A percentile compares a stretch with the other conserved stretches of the same genome.
Evolutionary conservation across 331 rosid species (phyloP).

Genomic region (Spiraea crenata): DNA sequence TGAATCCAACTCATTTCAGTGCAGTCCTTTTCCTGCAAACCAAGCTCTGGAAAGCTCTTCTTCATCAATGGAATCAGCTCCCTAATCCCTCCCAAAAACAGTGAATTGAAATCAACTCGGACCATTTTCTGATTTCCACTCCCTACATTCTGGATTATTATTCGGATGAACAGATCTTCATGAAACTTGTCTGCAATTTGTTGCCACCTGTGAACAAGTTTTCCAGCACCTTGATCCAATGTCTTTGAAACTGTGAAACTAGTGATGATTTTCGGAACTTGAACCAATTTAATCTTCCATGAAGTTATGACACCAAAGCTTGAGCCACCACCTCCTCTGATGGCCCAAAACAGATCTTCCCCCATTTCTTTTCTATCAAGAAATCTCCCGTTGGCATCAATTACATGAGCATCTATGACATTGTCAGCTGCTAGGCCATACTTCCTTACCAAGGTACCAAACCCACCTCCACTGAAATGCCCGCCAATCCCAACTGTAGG

Average conservation of each 20-base stretch:
- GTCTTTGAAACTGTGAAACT: constrained; percentile 27
- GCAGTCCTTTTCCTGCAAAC: constrained; percentile 35
- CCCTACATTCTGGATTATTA: constrained; percentile 23
- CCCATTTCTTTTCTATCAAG: constrained; percentile 44
- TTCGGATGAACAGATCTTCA: constrained; percentile 43
- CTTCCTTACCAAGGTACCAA: constrained; percentile 45
- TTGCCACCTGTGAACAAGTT: constrained; percentile 51
- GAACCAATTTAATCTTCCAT: constrained; percentile 45
- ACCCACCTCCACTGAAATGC: constrained; percentile 54
- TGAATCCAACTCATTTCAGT: constrained; percentile 55
- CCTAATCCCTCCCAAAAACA: constrained; percentile 36
- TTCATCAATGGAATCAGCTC: constrained; percentile 39
- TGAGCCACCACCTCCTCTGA: constrained; percentile 60
- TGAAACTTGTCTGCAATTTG: constrained; percentile 33
- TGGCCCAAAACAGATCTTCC: constrained; percentile 60
- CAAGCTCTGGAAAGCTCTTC: constrained; percentile 37
- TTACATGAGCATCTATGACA: constrained; percentile 39
- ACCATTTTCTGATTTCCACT: constrained; percentile 20
- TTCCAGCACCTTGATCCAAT: constrained; percentile 28
- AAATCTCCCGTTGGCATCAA: constrained; percentile 38
- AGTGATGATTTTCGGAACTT: constrained; percentile 37
- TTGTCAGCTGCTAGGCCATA: constrained; percentile 44
- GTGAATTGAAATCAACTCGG: constrained; percentile 22
- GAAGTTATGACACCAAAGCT: constrained; percentile 49
- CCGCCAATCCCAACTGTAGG: constrained; percentile 61